Percentiles rank a stretch among this genome's conserved stretches.
phyloP scores from a whole-genome alignment of 1,284 basidiomycete genomes.

The Phenoliferia sp. region DNA sequence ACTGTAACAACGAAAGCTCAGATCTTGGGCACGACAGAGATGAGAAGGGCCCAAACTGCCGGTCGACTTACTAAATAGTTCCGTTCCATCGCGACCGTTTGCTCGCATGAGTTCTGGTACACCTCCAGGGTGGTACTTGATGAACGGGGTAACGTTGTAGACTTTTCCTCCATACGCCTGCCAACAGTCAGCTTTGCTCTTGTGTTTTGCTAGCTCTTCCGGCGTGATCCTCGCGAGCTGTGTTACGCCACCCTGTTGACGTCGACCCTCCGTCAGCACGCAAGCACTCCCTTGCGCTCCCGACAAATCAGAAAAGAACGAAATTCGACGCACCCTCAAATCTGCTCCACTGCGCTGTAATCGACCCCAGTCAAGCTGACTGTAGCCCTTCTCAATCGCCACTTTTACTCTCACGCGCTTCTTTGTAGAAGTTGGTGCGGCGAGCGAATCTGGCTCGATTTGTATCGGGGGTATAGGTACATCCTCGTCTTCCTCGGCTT shows the following conservation, averaged over 20 bases:
- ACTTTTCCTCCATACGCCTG: slow-evolving; percentile 87
- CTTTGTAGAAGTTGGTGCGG: slow-evolving; percentile 50
- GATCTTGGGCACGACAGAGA: not conserved
- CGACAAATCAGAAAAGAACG: slow-evolving; percentile 1
- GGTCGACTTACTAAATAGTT: slow-evolving; percentile 75
- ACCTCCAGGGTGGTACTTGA: slow-evolving; percentile 90
- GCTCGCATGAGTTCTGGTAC: slow-evolving; percentile 91
- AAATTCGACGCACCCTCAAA: slow-evolving; percentile 56
- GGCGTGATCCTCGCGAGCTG: slow-evolving; percentile 68
- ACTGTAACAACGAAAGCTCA: slow-evolving; percentile 38
- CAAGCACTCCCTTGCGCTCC: not conserved
- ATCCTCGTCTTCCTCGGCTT: slow-evolving; percentile 13
- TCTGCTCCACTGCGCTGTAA: slow-evolving; percentile 63
- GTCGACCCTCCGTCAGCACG: not conserved
- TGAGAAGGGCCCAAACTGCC: not conserved
- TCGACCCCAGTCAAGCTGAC: slow-evolving; percentile 90
- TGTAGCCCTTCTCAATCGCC: slow-evolving; percentile 82
- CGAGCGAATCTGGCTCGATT: slow-evolving; percentile 48
- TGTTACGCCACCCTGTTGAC: slow-evolving; percentile 36
- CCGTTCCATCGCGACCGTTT: slow-evolving; percentile 71
- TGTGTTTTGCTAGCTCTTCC: slow-evolving; percentile 76
- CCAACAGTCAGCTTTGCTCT: slow-evolving; percentile 85
- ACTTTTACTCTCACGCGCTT: slow-evolving; percentile 61
- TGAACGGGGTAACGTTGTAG: slow-evolving; percentile 92
- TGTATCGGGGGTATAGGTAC: slow-evolving; percentile 50